Evolutionary conservation across 306 rosid genomes (phyloP), one percentile per base, ranked within the genome.

Genomic region (Ormosia emarginata): DNA sequence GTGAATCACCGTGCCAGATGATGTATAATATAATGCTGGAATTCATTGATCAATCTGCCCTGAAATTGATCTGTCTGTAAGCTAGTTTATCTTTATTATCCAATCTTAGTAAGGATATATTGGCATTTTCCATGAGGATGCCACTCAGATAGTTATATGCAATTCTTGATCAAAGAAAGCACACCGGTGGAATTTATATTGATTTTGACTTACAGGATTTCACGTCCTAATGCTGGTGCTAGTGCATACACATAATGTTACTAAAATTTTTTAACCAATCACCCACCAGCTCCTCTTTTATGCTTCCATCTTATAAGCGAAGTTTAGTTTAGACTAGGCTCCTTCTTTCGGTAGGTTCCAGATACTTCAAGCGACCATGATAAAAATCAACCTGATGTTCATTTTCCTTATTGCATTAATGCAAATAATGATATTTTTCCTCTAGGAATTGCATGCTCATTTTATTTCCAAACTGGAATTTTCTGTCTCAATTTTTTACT

Each of bases 121-220:
- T 15, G 17, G 65, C 30, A 50, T 12, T 49, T 36, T 37, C 32
- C 41, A 65, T 12, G 55, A 37, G 40, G 73, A 2, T 49, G 40
- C 55, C 41, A 37, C 40, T 18, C 56, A 65, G 43, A 46, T 52
- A 33, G 50, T 63, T 65, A 66, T 12, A 36, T 7, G 52, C 11
- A 37, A 50, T 65, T 65, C 61, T 76, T 46, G 17, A 61, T 33
- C 65, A 65, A 65, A 77, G 74, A 53, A 78, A 67, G 49, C 12
- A 15, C 2, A 8, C 18, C 9, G 58, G 24, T 24, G 3, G 49
- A 68, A 67, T 55, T 56, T 79, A 30, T 37, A 53, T 66, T 78
- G 34, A 53, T 41, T 41, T 14, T 34, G 14, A 49, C 50, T 10
- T 43, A 1, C 6, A 57, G 41, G 43, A 75, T 43, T 59, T 39